These are phyloP conservation scores for Phaeosphaeria sp. DNA, from an alignment of 2,329 filamentous ascomycete species.

Conservation along the genomic window DNA sequence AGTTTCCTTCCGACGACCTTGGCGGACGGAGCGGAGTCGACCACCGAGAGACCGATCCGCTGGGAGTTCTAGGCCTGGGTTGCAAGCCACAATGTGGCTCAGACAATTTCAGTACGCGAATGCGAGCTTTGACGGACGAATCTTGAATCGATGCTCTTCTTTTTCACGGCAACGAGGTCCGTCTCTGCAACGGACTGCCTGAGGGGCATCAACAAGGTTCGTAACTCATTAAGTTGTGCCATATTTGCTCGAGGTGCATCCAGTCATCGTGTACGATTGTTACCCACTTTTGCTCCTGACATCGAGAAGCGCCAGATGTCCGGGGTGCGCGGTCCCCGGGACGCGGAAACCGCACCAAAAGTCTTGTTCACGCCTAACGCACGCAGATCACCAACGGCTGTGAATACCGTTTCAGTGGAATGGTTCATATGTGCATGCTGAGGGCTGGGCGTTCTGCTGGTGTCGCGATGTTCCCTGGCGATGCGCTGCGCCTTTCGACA, in stretches of 20 bases:
- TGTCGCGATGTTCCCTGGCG: background rate
- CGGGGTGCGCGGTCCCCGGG: slow-evolving; percentile 7
- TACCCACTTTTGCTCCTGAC: background rate
- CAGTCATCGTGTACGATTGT: background rate
- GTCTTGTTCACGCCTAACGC: background rate
- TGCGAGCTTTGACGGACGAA: slow-evolving; percentile 4
- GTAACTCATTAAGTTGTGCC: background rate
- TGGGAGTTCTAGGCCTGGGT: background rate
- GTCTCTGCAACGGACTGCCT: background rate
- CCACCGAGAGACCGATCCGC: no score
- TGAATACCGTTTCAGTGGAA: background rate
- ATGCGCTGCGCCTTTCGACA: background rate
- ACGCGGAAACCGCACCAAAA: background rate
- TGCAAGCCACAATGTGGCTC: background rate
- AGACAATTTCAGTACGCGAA: background rate
- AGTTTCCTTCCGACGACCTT: background rate
- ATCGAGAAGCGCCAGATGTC: background rate
- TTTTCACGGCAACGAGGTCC: background rate
- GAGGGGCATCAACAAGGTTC: background rate
- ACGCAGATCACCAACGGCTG: background rate
- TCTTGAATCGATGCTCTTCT: background rate
- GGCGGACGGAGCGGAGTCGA: background rate
- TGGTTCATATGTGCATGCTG: background rate
- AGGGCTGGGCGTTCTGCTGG: background rate
- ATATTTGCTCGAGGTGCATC: background rate